Conservation (phyloP, 2,329 filamentous ascomycete species). For the Aureobasidium mangrovei region DNA sequence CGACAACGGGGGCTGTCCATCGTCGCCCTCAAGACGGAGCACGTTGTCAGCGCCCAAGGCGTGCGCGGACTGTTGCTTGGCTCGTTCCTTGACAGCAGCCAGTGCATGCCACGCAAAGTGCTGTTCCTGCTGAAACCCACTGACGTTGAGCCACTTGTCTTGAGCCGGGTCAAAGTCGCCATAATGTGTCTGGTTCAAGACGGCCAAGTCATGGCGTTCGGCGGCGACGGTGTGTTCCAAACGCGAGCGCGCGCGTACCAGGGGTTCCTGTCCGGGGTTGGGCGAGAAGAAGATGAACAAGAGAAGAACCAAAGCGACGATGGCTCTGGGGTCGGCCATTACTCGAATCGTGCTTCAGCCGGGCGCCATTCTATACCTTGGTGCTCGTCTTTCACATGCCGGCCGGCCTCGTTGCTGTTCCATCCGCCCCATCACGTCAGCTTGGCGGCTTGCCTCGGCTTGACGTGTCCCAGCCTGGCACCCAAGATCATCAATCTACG, state of each 20-base stretch:
- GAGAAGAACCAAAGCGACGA: conserved; percentile 42
- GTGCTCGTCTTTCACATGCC: neutral
- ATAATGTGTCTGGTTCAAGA: conserved; percentile 44
- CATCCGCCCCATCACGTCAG: neutral
- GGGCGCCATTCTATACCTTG: conserved; percentile 9
- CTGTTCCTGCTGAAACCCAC: conserved; percentile 66
- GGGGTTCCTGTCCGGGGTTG: conserved; percentile 29
- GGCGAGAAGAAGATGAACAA: conserved; percentile 47
- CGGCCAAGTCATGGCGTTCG: conserved; percentile 42
- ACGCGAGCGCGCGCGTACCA: conserved; percentile 34
- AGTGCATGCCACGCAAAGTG: conserved; percentile 72
- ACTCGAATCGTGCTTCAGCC: neutral
- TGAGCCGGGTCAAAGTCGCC: conserved; percentile 41
- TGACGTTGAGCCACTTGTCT: conserved; percentile 48
- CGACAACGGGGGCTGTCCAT: conserved; percentile 38
- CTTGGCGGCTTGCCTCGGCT: conserved; percentile 1
- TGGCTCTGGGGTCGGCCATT: conserved; percentile 36
- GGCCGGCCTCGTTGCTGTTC: neutral
- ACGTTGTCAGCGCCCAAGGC: conserved; percentile 30
- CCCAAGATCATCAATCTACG: no score
- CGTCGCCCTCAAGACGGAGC: conserved; percentile 27
- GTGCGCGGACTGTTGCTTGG: conserved; percentile 45
- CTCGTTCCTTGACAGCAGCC: conserved; percentile 54
- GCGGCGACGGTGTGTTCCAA: conserved; percentile 41
- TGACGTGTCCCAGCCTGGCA: neutral